Base-by-base conservation (phyloP, 129 eudicot genomes). In the Ambrosia trifida region DNA sequence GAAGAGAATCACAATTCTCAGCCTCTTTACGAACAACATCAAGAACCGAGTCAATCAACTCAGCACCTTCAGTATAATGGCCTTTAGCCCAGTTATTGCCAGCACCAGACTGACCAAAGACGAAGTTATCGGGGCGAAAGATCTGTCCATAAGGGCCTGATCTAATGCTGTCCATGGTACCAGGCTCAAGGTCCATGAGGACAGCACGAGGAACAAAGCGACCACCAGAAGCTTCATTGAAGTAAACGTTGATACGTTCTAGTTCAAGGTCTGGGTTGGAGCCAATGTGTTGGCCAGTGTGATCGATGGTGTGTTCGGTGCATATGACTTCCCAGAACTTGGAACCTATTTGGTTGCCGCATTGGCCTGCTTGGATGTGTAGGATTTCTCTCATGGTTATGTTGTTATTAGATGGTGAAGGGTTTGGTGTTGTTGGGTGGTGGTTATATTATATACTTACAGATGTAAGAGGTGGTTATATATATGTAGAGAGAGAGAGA, bases 31-130 rank as follows among this genome's bases (percentile, higher is more conserved):
- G 78, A 35, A 91, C 97, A 78, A 91, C 97, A 57, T 91, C 97
- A 20, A 91, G 94, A 62, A 91, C 96, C 3, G 97, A 53, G 58
- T 91, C 97, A 17, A 91, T 91, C 63, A 91, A 49, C 88, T 91
- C 97, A 46, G 97, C 96, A 12, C 97, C 97, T 72, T 91, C 97
- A 33, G 97, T 91, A 30, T 91, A 91, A 72, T 91, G 97, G 6
- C 97, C 97, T 40, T 91, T 91, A 0, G 97, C 97, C 97, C 95
- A 91, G 53, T 91, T 91, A 40, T 91, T 91, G 1, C 97, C 97
- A 4, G 97, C 97, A 35, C 97, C 97, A 0, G 92, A 85, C 62
- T 91, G 96, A 0, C 97, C 96, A 45, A 91, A 91, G 2, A 88
- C 97, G 62, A 91, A 91, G 72, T 91, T 91, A 79, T 91, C 97